Base-by-base conservation (phyloP, 208 protist genomes). In the Phytomonas sp. region DNA sequence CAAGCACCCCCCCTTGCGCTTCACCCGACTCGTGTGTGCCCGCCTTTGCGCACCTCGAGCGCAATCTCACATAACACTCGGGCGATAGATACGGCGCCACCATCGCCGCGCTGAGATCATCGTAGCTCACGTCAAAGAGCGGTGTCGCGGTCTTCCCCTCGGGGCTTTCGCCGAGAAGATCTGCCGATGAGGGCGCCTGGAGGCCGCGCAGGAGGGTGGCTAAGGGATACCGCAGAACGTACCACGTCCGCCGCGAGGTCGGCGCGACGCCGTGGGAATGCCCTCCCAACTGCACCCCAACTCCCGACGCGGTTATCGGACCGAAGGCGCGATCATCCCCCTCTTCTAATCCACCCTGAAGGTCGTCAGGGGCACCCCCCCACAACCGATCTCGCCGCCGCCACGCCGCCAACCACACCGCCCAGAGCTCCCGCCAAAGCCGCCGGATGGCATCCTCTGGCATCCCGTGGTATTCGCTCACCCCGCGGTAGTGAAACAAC, bases 61-160 rank as follows among this genome's bases (percentile, higher is more conserved):
- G 77, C 29, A 62, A 60, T 9, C 62, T 8, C n/a, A 79, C 9
- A 74, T 79, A 94, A 32, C 73, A 70, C 75, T 94, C 74, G 9
- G 89, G 89, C 20, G 89, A 82, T 28, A 92, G 2, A 65, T 94
- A 94, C 33, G 89, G 89, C 66, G 81, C 84, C 1, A 75, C 72
- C 32, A 64, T 70, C 1, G 62, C 62, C 29, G 77, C 64, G 6
- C 34, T 56, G 13, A 71, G 34, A 61, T 88, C 82, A 17, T 83
- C 76, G 13, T 62, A 32, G 5, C 77, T 81, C 4, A 23, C 26
- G 51, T 93, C 88, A 73, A 93, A 91, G 29, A 93, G 81, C 32
- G 73, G 73, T 37, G 76, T 71, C 32, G 40, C 29, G 62, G 31
- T n/a, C 17, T 40, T 64, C 23, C 4, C 36, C 4, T 9, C 36